These are phyloP conservation scores for Lichenothelia convexa DNA, from an alignment of 495 filamentous ascomycete genomes.

Conservation along the genomic window DNA sequence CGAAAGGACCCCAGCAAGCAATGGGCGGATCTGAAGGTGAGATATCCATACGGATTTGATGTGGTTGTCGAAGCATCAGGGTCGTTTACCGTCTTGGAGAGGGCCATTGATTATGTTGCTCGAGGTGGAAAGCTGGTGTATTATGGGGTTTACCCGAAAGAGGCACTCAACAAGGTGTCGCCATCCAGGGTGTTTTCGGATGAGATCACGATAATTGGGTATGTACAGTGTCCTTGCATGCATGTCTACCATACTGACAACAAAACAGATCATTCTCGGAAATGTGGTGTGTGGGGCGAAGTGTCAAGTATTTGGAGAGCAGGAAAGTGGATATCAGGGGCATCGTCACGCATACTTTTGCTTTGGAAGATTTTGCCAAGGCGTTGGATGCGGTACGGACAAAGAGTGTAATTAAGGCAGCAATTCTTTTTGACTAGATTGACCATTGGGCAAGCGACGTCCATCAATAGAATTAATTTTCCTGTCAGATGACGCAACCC, in stretches of 20 bases:
- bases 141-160: constrained; percentile 46
- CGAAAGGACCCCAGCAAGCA: constrained; percentile 34
- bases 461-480: too few relatives aligned
- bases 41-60: constrained; percentile 55
- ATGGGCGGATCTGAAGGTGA: constrained; percentile 40
- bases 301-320: constrained; percentile 5
- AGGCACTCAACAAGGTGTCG: constrained; percentile 2
- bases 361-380: constrained; percentile 5
- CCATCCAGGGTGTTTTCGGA: constrained; percentile 43
- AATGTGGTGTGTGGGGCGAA: neutral
- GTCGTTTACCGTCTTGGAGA: constrained; percentile 46
- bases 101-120: constrained; percentile 49
- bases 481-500: too few relatives aligned
- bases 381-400: constrained; percentile 20
- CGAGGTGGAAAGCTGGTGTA: constrained; percentile 51
- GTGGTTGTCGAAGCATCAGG: constrained; percentile 49
- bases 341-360: constrained; percentile 5
- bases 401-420: constrained; percentile 55
- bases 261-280: neutral
- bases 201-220: constrained; percentile 53
- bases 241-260: neutral
- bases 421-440: constrained; percentile 46
- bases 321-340: constrained; percentile 4
- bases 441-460: too few relatives aligned
- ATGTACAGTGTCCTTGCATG: constrained; percentile 33